A percentile compares a stretch with the other conserved stretches of the same genome.
These are phyloP conservation scores for Clonostachys byssicola DNA, from an alignment of 2,329 filamentous ascomycete species.

Conservation along the genomic window DNA sequence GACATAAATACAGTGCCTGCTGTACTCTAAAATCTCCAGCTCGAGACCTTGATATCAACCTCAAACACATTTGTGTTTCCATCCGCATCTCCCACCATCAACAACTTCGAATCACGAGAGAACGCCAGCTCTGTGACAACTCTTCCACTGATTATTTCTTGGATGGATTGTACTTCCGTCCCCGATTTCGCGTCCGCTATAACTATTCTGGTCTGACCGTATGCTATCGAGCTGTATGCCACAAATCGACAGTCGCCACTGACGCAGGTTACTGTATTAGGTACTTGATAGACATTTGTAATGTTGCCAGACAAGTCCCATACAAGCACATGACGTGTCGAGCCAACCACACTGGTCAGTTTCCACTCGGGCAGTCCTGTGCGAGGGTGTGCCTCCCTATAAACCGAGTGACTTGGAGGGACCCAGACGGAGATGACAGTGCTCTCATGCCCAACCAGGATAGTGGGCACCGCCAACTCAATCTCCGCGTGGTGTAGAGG, in stretches of 20 bases:
- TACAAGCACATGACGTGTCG: constrained; percentile 26
- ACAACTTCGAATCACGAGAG: too few species aligned
- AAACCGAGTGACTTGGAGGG: constrained; percentile 14
- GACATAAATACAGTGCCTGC: too few species aligned
- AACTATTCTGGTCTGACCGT: constrained; percentile 12
- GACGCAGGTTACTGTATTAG: constrained; percentile 28
- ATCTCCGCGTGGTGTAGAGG: constrained; percentile 31
- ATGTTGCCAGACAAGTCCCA: constrained; percentile 31
- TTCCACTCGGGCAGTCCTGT: constrained; percentile 16
- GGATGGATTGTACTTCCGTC: constrained; percentile 25
- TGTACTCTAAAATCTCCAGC: too few species aligned
- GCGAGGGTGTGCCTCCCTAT: constrained; percentile 5
- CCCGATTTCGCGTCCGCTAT: constrained; percentile 31
- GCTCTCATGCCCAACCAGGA: constrained; percentile 28
- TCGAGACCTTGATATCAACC: too few species aligned
- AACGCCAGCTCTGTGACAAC: too few species aligned
- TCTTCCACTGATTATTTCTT: constrained; percentile 1
- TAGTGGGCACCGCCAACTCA: constrained; percentile 29
- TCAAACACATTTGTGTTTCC: too few species aligned
- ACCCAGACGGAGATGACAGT: constrained; percentile 34
- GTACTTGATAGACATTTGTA: constrained; percentile 29
- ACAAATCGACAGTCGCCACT: constrained; percentile 33
- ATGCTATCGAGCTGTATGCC: constrained; percentile 16
- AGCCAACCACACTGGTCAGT: constrained; percentile 21
- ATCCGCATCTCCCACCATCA: too few species aligned